Percentiles rank a stretch among this genome's conserved stretches.
Conservation (phyloP, 805 yeast genomes). For the Blastobotrys peoriensis region DNA sequence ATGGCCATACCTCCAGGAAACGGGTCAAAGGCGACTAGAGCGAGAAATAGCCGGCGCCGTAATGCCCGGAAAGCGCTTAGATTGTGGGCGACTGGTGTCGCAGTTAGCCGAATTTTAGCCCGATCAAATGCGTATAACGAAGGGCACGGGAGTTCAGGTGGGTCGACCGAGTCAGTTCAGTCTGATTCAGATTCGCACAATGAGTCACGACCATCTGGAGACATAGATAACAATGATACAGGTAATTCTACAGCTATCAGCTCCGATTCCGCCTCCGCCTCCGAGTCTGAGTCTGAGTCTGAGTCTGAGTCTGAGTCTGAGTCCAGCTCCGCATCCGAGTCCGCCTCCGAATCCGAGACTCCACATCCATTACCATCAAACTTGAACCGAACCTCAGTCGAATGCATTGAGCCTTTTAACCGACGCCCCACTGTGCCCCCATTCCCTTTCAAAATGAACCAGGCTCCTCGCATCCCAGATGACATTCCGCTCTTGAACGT, state of each 20-base stretch:
- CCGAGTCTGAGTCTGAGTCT: not conserved
- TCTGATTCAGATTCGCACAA: too few species aligned
- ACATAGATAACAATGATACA: too few species aligned
- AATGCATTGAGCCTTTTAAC: conserved; percentile 11
- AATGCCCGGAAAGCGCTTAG: not conserved
- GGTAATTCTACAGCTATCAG: too few species aligned
- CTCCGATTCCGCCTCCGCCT: too few species aligned
- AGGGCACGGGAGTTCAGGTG: too few species aligned
- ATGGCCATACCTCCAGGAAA: conserved; percentile 8
- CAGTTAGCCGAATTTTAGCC: too few species aligned
- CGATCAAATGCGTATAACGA: too few species aligned
- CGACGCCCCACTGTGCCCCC: conserved; percentile 8
- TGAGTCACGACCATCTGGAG: too few species aligned
- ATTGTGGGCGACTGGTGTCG: too few species aligned
- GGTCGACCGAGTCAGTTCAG: too few species aligned
- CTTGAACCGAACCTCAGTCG: conserved; percentile 9
- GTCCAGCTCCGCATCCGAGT: not conserved
- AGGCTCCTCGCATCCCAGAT: not conserved
- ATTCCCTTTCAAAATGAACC: conserved; percentile 9
- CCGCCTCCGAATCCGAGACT: not conserved
- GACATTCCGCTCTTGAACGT: conserved; percentile 1
- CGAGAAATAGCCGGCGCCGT: conserved; percentile 8
- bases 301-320: not conserved
- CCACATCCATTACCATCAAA: not conserved
- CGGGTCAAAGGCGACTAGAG: conserved; percentile 6